These are phyloP conservation scores for Hygrophorus pudorinus DNA, from an alignment of 768 basidiomycete species.

Conservation along the genomic window DNA sequence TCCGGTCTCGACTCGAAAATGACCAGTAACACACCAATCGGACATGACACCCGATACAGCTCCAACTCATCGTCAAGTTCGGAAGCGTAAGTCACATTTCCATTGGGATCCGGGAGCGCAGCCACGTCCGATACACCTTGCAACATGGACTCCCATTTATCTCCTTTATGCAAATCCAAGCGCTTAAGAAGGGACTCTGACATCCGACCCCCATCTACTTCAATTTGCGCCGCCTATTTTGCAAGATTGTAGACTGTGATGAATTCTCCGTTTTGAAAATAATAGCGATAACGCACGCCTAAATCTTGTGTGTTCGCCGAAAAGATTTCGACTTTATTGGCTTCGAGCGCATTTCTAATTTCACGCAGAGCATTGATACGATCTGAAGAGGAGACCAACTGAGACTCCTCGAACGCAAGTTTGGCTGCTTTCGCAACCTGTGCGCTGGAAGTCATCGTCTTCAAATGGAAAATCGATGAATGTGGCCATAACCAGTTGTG, in stretches of 20 bases:
- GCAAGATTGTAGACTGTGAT: background rate
- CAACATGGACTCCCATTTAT: slow-evolving; percentile 94
- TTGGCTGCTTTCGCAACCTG: slow-evolving; percentile 73
- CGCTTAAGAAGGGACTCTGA: slow-evolving; percentile 77
- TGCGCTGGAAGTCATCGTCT: slow-evolving; percentile 17
- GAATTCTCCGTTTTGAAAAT: slow-evolving; percentile 1
- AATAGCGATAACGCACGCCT: slow-evolving; percentile 34
- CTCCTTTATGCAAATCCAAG: slow-evolving; percentile 64
- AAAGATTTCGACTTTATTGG: slow-evolving; percentile 59
- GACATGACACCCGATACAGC: slow-evolving; percentile 89
- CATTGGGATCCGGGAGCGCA: slow-evolving; percentile 76
- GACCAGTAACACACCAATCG: slow-evolving; percentile 91
- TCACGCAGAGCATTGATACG: slow-evolving; percentile 62
- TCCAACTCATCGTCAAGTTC: slow-evolving; percentile 81
- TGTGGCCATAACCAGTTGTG: too few relatives aligned
- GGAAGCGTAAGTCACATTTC: slow-evolving; percentile 79
- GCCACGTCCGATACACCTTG: slow-evolving; percentile 86
- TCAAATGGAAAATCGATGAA: background rate
- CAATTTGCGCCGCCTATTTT: slow-evolving; percentile 57
- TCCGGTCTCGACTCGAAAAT: slow-evolving; percentile 98
- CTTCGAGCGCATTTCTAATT: slow-evolving; percentile 58
- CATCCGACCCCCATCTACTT: slow-evolving; percentile 80
- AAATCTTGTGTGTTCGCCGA: slow-evolving; percentile 77
- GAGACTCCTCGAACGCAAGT: slow-evolving; percentile 77
- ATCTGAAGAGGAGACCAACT: slow-evolving; percentile 60